phyloP scores from a whole-genome alignment of 2,329 filamentous ascomycete genomes.

The Paecilomyces fulvus region DNA sequence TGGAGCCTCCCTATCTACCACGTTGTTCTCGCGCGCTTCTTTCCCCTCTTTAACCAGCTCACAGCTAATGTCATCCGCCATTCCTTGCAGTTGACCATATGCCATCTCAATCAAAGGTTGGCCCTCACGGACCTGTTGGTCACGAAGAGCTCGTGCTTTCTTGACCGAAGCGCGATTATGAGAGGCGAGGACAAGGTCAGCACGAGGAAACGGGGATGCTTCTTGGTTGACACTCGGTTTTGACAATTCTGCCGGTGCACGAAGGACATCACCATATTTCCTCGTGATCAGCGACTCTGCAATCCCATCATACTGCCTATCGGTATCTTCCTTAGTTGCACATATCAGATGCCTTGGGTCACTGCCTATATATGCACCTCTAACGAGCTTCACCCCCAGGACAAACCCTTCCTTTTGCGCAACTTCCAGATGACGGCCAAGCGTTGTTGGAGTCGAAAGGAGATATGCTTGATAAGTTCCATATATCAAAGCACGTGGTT shows the following conservation, averaged over 20 bases:
- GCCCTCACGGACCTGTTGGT: slow-evolving; percentile 32
- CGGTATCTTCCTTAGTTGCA: slow-evolving; percentile 61
- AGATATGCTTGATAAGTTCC: slow-evolving; percentile 71
- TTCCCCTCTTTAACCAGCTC: slow-evolving; percentile 39
- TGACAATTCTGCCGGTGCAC: slow-evolving; percentile 30
- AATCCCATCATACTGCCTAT: slow-evolving; percentile 62
- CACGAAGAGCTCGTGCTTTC: slow-evolving; percentile 41
- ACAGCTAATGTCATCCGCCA: slow-evolving; percentile 52
- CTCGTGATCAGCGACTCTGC: slow-evolving; percentile 57
- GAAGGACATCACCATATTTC: slow-evolving; percentile 47
- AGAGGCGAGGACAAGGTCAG: slow-evolving; percentile 64
- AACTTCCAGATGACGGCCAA: slow-evolving; percentile 52
- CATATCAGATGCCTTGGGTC: slow-evolving; percentile 64
- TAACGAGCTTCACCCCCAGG: slow-evolving; percentile 65
- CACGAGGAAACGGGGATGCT: slow-evolving; percentile 40
- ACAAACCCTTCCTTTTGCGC: slow-evolving; percentile 55
- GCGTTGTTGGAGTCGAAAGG: slow-evolving; percentile 49
- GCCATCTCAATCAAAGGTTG: slow-evolving; percentile 38
- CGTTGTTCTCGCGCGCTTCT: slow-evolving; percentile 22
- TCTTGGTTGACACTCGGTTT: slow-evolving; percentile 17
- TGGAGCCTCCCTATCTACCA: slow-evolving; percentile 27
- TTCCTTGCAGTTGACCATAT: slow-evolving; percentile 51
- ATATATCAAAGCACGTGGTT: slow-evolving; percentile 58
- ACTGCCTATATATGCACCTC: slow-evolving; percentile 62
- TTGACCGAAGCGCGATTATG: slow-evolving; percentile 69